phyloP scores from a whole-genome alignment of 2,329 filamentous ascomycete species.

The Colletotrichum cordylinicola region DNA sequence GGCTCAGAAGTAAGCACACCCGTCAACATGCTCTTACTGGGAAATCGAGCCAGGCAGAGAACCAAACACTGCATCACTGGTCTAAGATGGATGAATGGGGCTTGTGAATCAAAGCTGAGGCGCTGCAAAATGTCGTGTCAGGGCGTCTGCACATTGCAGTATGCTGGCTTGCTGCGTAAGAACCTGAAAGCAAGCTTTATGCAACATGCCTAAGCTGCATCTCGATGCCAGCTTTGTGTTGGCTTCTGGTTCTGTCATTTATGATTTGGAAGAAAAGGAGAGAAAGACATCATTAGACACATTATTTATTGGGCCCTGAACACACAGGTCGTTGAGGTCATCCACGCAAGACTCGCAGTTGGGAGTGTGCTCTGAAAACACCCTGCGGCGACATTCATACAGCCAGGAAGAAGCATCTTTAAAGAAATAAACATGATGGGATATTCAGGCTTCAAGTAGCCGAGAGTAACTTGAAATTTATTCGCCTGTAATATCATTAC shows the following conservation, averaged over 20 bases:
- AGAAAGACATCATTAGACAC: not conserved
- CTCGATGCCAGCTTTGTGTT: not conserved
- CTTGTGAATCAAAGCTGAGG: not conserved
- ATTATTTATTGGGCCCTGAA: not conserved
- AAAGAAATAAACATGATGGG: accelerated
- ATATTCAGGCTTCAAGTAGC: not conserved
- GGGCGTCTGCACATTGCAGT: not conserved
- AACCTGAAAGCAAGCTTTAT: not conserved
- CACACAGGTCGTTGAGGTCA: not conserved
- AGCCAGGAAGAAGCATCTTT: not conserved
- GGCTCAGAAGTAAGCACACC: too few species aligned
- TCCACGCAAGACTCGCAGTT: accelerated
- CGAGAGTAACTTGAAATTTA: not conserved
- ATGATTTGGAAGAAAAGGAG: not conserved
- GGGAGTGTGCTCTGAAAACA: not conserved
- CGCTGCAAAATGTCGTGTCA: not conserved
- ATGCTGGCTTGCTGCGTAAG: not conserved
- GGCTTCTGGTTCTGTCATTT: accelerated
- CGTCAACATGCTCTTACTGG: too few species aligned
- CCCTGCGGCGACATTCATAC: not conserved
- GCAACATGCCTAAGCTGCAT: not conserved
- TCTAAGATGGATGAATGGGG: not conserved
- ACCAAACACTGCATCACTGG: not conserved
- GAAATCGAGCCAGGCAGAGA: not conserved
- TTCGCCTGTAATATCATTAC: not conserved